Percentiles rank a stretch among this genome's conserved stretches.
Conservation (phyloP, 2,329 filamentous ascomycete species). For the Fusarium sp. region DNA sequence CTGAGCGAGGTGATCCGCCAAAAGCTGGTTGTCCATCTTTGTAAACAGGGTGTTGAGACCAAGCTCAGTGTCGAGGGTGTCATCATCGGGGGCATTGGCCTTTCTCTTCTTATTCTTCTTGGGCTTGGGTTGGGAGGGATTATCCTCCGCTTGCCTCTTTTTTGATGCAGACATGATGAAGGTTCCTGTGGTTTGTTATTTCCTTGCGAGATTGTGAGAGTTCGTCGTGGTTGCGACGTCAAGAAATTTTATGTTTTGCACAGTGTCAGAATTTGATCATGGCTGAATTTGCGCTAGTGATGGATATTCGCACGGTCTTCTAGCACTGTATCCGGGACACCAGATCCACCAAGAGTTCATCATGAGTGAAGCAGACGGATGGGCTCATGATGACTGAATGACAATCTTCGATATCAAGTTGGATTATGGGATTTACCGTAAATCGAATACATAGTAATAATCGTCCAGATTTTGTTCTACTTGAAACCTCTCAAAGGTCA, state of each 20-base stretch:
- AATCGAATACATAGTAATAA: neutral
- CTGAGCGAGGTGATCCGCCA: conserved; percentile 88
- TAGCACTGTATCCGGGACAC: conserved; percentile 9
- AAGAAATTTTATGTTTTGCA: conserved; percentile 40
- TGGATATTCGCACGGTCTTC: conserved; percentile 8
- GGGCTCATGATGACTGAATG: conserved; percentile 14
- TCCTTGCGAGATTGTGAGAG: conserved; percentile 10
- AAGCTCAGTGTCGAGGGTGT: conserved; percentile 72
- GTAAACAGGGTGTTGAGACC: conserved; percentile 84
- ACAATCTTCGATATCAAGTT: neutral
- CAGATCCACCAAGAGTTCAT: conserved; percentile 17
- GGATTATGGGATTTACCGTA: neutral
- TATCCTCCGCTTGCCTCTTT: conserved; percentile 67
- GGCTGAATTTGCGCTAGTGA: neutral
- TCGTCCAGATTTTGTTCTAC: neutral
- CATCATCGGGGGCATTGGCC: conserved; percentile 65
- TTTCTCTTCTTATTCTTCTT: conserved; percentile 67
- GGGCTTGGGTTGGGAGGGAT: conserved; percentile 49
- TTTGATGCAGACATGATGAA: conserved; percentile 55
- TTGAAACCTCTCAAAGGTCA: neutral
- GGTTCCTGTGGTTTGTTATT: conserved; percentile 4
- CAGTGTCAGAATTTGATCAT: conserved; percentile 32
- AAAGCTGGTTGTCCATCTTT: conserved; percentile 82
- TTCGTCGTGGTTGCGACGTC: conserved; percentile 16
- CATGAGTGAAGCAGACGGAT: neutral